phyloP scores from a whole-genome alignment of 768 basidiomycete species.

The Lentinula raphanica region DNA sequence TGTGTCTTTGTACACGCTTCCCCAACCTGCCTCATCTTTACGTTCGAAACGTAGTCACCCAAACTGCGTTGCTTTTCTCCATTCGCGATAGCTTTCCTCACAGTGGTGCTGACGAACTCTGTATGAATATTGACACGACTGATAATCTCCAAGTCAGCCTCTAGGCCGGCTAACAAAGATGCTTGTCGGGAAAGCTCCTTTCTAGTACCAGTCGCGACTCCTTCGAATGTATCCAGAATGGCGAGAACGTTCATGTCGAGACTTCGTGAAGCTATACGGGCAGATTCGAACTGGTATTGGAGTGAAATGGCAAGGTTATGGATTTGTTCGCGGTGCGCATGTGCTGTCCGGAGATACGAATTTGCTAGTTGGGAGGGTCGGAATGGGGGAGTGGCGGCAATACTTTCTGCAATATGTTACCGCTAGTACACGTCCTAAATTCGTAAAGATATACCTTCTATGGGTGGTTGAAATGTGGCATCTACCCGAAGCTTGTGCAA shows the following conservation, averaged over 20 bases:
- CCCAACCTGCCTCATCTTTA: conserved; percentile 77
- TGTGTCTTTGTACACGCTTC: conserved; percentile 66
- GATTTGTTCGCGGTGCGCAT: conserved; percentile 59
- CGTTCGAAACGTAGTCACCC: conserved; percentile 75
- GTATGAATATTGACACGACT: conserved; percentile 61
- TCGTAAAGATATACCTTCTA: conserved; percentile 50
- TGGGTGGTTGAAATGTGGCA: conserved; percentile 59
- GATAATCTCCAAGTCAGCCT: conserved; percentile 70
- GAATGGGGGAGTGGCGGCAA: conserved; percentile 68
- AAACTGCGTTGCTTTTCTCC: conserved; percentile 66
- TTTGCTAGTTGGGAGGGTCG: conserved; percentile 60
- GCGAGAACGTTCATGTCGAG: conserved; percentile 71
- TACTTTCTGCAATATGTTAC: conserved; percentile 37
- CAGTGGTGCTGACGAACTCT: conserved; percentile 67
- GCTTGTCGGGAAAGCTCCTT: conserved; percentile 67
- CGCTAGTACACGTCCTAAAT: background rate
- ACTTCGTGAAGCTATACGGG: conserved; percentile 66
- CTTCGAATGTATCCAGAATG: conserved; percentile 66
- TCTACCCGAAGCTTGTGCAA: conserved; percentile 57
- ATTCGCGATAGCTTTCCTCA: conserved; percentile 64
- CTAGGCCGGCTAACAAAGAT: conserved; percentile 53
- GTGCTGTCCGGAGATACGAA: conserved; percentile 62
- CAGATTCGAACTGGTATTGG: conserved; percentile 61
- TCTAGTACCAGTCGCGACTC: conserved; percentile 47
- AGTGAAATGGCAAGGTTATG: conserved; percentile 47